Evolutionary conservation across 1,284 basidiomycete genomes (phyloP).

Genomic region (Puccinia sorghi): DNA sequence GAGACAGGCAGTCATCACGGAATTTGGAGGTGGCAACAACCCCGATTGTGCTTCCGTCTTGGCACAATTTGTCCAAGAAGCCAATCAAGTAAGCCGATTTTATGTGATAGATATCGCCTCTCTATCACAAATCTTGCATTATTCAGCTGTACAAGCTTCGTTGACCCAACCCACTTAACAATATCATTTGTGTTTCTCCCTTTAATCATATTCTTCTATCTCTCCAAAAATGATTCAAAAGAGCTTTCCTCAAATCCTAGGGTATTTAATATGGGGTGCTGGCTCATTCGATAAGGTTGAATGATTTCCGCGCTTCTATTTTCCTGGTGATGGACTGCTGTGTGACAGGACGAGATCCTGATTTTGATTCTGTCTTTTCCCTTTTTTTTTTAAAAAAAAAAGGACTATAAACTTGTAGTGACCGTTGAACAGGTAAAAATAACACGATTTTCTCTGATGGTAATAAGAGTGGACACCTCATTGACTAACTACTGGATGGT

Average conservation of each 20-base stretch:
- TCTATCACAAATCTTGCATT: too few relatives aligned
- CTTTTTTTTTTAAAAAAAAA: neutral
- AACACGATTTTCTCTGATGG: neutral
- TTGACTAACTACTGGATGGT: neutral
- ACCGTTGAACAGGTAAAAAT: neutral
- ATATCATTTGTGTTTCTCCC: neutral
- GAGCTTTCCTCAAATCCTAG: conserved; percentile 14
- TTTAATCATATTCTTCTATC: neutral
- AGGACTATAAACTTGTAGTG: conserved; percentile 15
- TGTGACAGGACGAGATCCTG: neutral
- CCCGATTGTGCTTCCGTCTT: conserved; percentile 14
- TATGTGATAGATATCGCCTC: neutral
- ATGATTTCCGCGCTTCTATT: neutral
- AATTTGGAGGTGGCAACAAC: conserved; percentile 16
- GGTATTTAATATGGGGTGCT: conserved; percentile 16
- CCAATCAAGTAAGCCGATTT: conserved; percentile 1
- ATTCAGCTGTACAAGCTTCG: neutral
- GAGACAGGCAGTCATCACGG: conserved; percentile 27
- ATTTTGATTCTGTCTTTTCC: neutral
- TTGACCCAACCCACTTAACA: neutral
- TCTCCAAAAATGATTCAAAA: neutral
- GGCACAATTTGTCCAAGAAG: conserved; percentile 24
- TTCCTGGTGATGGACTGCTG: neutral
- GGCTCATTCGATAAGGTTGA: conserved; percentile 5
- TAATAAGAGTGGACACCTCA: neutral